phyloP scores from a whole-genome alignment of 164 flowering plant genomes.

The Liriodendron chinense region DNA sequence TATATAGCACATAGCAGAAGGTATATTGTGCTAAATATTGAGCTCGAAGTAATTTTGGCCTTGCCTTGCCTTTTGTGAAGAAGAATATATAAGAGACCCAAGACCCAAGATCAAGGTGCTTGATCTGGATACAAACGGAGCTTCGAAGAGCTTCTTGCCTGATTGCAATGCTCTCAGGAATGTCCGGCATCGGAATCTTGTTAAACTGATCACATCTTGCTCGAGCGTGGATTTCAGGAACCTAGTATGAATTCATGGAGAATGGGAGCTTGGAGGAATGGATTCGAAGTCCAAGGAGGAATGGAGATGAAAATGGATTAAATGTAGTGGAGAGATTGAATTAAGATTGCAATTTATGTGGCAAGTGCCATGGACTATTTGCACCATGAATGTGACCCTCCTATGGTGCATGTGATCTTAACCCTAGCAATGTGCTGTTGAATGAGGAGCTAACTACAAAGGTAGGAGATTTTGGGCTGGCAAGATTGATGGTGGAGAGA shows the following conservation, averaged over 20 bases:
- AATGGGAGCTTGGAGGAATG: constrained; percentile 53
- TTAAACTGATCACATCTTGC: constrained; percentile 46
- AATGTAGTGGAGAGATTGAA: background rate
- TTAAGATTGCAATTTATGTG: background rate
- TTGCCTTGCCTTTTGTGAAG: no score
- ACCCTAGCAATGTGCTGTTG: background rate
- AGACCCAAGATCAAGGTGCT: constrained; percentile 49
- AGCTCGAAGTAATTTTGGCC: no score
- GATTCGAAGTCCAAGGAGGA: constrained; percentile 24
- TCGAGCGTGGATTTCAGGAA: constrained; percentile 38
- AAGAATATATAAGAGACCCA: no score
- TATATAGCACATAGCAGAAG: no score
- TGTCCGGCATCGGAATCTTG: constrained; percentile 59
- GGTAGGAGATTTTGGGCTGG: constrained; percentile 8
- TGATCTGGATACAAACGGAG: constrained; percentile 17
- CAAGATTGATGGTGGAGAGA: background rate
- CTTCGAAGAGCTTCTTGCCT: constrained; percentile 39
- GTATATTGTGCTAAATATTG: no score
- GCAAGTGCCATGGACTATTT: constrained; percentile 3
- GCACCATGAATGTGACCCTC: constrained; percentile 2
- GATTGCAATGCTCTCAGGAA: constrained; percentile 47
- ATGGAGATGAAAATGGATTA: background rate
- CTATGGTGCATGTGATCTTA: constrained; percentile 4
- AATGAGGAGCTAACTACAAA: background rate
- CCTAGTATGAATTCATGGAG: constrained; percentile 31